A percentile compares a stretch with the other conserved stretches of the same genome.
Conservation (phyloP, 306 rosid genomes). For the Pterocarpus macrocarpus region DNA sequence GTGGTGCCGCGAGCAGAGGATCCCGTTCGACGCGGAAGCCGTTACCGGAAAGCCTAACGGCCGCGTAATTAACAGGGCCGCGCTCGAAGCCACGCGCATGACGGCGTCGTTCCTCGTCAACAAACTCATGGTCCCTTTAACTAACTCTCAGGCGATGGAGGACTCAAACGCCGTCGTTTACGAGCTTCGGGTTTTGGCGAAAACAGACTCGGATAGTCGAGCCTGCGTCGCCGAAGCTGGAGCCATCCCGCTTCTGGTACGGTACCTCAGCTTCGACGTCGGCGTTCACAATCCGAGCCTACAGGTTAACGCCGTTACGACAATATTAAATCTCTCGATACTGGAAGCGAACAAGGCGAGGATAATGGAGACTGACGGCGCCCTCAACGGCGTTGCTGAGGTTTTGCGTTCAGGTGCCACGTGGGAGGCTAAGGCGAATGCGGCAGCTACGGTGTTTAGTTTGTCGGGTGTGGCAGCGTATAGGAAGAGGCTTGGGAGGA, state of each 20-base stretch:
- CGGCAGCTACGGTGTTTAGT: slow-evolving; percentile 87
- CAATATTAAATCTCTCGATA: slow-evolving; percentile 81
- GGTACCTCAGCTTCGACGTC: slow-evolving; percentile 50
- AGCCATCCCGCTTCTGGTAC: slow-evolving; percentile 74
- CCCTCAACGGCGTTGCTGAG: slow-evolving; percentile 69
- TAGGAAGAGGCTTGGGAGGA: slow-evolving; percentile 75
- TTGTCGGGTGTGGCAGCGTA: slow-evolving; percentile 59
- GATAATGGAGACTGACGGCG: slow-evolving; percentile 89
- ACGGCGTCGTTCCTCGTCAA: slow-evolving; percentile 75
- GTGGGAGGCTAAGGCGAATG: slow-evolving; percentile 97
- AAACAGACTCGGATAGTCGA: slow-evolving; percentile 83
- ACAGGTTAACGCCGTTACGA: slow-evolving; percentile 87
- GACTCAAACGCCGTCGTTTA: slow-evolving; percentile 69
- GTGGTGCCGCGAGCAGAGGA: slow-evolving; percentile 86
- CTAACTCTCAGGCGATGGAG: slow-evolving; percentile 44
- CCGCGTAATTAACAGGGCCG: slow-evolving; percentile 66
- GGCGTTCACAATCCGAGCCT: slow-evolving; percentile 55
- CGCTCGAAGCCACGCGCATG: slow-evolving; percentile 81
- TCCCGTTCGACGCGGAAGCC: slow-evolving; percentile 65
- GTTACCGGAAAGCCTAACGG: slow-evolving; percentile 49
- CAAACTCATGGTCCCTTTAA: slow-evolving; percentile 54
- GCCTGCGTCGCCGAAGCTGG: slow-evolving; percentile 83
- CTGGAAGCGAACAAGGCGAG: slow-evolving; percentile 71
- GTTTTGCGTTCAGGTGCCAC: slow-evolving; percentile 73
- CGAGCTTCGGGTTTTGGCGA: slow-evolving; percentile 81